Base-by-base conservation (phyloP, 305 asterid species). In the Coffea humblotiana region DNA sequence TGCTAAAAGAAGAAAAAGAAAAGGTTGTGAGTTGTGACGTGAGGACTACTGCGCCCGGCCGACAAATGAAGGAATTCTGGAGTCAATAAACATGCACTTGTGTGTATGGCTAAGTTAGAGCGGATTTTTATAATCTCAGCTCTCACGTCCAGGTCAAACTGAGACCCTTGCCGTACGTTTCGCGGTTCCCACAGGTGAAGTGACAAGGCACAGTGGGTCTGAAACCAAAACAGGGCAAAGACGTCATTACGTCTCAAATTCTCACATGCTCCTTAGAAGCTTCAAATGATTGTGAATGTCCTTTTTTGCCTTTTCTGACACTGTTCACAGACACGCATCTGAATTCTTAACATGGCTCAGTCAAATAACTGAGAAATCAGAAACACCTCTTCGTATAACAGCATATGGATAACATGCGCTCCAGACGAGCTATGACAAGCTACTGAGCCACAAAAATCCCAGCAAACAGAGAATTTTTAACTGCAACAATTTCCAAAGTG, bases 241-340 rank as follows among this genome's bases (percentile, higher is more conserved):
- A 45, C 67, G 80, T 66, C 63, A 52, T 21, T 47, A 29, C 69
- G 10, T 10, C 40, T n/a, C 13, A 71, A 70, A 32, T 27, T 69
- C 70, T 66, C 83, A 69, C 79, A 52, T 69, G 73, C 66, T 68
- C 54, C 70, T 45, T 43, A 56, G 65, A 56, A 60, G 58, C 40
- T 56, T 23, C 77, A 8, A 82, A 78, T 82, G 79, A 82, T 82
- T 78, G 73, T 18, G 6, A 21, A 8, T 40, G 16, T 2, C 54
- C 29, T 32, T 12, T 21, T 47, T 77, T 29, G 2, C n/a, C 11
- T 49, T 70, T 43, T n/a, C 29, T 45, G 12, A 25, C 27, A 32
- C 66, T 47, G 12, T 56, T 49, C 75, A 32, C 40, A 12, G 45
- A 54, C 60, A 71, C 65, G 64, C 29, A 64, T 29, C 21, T 23